These are phyloP conservation scores for Prunella vulgaris DNA, from an alignment of 257 asterid genomes.

Conservation along the genomic window DNA sequence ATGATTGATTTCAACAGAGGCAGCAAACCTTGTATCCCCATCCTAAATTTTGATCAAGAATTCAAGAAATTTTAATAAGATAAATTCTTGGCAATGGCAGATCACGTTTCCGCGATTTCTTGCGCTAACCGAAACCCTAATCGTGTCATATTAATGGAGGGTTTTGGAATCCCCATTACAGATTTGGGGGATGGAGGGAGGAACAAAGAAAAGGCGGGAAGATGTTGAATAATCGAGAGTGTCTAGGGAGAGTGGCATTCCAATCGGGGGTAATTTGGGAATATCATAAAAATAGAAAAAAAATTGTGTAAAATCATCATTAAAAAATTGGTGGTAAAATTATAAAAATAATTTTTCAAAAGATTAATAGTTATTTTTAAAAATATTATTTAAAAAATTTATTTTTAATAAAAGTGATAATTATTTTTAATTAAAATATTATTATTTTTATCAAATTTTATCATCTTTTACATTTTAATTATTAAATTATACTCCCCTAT, in stretches of 20 bases:
- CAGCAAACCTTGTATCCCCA: slow-evolving; percentile 89
- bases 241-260: background rate
- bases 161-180: slow-evolving; percentile 15
- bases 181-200: background rate
- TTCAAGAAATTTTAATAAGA: slow-evolving; percentile 14
- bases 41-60: slow-evolving; percentile 17
- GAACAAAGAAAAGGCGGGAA: slow-evolving; percentile 37
- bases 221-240: background rate
- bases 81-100: slow-evolving; percentile 11
- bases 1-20: slow-evolving; percentile 92
- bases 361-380: no score
- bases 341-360: no score
- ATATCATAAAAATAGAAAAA: background rate
- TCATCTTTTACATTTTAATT: no score
- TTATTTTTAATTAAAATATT: no score
- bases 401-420: no score
- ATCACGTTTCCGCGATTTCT: background rate
- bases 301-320: no score
- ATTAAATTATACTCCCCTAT: no score
- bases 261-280: background rate
- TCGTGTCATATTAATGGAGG: slow-evolving; percentile 15
- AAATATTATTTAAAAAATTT: no score
- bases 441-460: no score
- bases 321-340: no score
- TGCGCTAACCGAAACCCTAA: slow-evolving; percentile 21